A percentile compares a stretch with the other conserved stretches of the same genome.
These are phyloP conservation scores for Boletellus deceptivus DNA, from an alignment of 1,284 basidiomycete species.

Conservation along the genomic window DNA sequence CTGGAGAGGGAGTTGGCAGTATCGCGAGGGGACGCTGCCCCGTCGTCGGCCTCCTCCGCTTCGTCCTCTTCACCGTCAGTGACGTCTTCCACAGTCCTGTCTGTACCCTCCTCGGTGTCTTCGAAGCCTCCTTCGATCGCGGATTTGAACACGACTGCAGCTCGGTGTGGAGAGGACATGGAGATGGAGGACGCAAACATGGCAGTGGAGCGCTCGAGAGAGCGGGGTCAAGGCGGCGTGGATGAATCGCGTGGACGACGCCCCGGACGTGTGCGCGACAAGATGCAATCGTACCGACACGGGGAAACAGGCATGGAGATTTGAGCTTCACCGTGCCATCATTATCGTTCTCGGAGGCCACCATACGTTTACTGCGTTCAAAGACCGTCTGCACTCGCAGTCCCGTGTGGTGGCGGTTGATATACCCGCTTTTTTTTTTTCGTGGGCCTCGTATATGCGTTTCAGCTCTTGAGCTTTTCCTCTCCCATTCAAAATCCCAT, in stretches of 20 bases:
- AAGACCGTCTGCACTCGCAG: too few species aligned
- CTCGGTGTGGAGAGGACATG: conserved; percentile 14
- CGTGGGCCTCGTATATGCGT: conserved; percentile 2
- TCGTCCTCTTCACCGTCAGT: conserved; percentile 20
- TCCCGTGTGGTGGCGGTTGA: too few species aligned
- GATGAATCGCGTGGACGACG: conserved; percentile 22
- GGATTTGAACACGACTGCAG: background rate
- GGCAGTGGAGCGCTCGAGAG: background rate
- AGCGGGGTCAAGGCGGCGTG: background rate
- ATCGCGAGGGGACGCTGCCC: conserved; percentile 16
- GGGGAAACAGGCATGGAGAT: conserved; percentile 20
- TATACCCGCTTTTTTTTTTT: background rate
- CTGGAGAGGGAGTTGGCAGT: conserved; percentile 28
- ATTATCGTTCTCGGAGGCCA: too few species aligned
- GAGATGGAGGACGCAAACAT: conserved; percentile 22
- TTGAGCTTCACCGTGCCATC: background rate
- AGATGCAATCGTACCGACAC: conserved; percentile 8
- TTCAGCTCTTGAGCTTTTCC: background rate
- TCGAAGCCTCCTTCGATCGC: conserved; percentile 16
- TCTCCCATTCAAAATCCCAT: background rate
- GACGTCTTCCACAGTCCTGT: conserved; percentile 19
- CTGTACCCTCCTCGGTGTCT: conserved; percentile 14
- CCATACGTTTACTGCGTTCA: background rate
- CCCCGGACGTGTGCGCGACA: conserved; percentile 18
- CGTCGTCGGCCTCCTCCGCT: conserved; percentile 10